Evolutionary conservation across 768 basidiomycete species (phyloP), one percentile per base, ranked within the genome.

Genomic region (Termitomyces sp.): DNA sequence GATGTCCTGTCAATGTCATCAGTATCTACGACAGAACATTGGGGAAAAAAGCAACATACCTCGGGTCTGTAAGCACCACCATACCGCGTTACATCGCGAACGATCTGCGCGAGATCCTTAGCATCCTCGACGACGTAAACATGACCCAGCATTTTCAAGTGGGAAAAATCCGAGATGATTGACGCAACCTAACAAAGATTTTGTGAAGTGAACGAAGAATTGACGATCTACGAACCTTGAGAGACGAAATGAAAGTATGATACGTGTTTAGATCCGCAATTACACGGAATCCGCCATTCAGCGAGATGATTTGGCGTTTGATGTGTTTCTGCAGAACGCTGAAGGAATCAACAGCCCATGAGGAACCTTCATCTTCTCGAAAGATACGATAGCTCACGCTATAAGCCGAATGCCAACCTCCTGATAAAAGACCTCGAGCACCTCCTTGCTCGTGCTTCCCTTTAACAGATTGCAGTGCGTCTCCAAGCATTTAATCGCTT

Each of bases 251-350:
- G 71, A 99, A 99, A 0, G 82, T 71, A 70, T 97, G 85, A 70
- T 99, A 99, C 4, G 90, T 84, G 70, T 98, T 99, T 59, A 99
- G 74, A 70, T 99, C 97, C 2, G 95, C 90, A 61, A 99, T 98
- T 59, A 98, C 87, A 63, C 94, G 92, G 72, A 98, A 96, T 0
- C 96, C 96, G 16, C 97, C 97, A 56, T 77, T 84, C 36, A 97
- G 79, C 0, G 95, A 98, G 50, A 98, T 94, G 65, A 98, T 99
- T 69, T 98, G 94, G 1, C 94, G 82, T 69, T 99, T 98, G 70
- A 99, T 87, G 65, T 98, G 96, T 64, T 96, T 94, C 68, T 98
- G 94, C 32, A 98, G 70, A 66, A 98, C 95, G 18, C 95, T 96
- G 18, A 18, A 26, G 24, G 36, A 20, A 28, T 42, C 13, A 13